Base-by-base conservation (phyloP, 768 basidiomycete genomes). In the Psilocybe tampanensis region DNA sequence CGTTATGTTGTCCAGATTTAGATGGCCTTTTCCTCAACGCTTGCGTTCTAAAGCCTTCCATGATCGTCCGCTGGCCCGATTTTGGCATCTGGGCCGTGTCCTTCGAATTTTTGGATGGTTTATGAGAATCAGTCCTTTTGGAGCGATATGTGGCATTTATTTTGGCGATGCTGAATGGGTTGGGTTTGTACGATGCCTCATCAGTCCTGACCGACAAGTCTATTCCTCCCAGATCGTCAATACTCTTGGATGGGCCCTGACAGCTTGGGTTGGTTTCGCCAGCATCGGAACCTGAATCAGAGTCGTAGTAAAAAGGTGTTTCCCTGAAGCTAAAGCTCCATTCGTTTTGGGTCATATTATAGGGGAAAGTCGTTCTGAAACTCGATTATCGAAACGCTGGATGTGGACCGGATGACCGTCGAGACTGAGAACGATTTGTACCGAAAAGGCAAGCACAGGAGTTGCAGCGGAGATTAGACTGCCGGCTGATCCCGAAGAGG, bases 101-200 rank as follows among this genome's bases (percentile, higher is more conserved):
- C 6, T 19, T 47, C 12, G 22, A 17, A 21, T 21, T 24, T 29
- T 22, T 11, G 8, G 44, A 12, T 8, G 59, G 15, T 22, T 39
- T 9, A 39, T 24, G 41, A 24, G 47, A 15, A 11, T 24, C 44
- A 15, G 55, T 48, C 24, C 51, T 26, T 23, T 56, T 48, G 33
- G 68, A 50, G 12, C 89, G 82, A 32, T 77, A 75, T 0, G 82
- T 82, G 42, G 90, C 91, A 60, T 93, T 93, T 26, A 89, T 84
- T 63, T 85, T 88, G 3, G 91, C 90, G 54, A 93, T 90, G 54
- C 82, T 83, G 80, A 90, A 93, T 0, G 91, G 91, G 64, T 91
- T 92, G 0, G 89, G 82, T 48, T 83, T 88, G 73, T 85, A 91
- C 6, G 74, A 67, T 1, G 86, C 89, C 29, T 76, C 68, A 52